These are phyloP conservation scores for Biscogniauxia marginata DNA, from an alignment of 2,329 filamentous ascomycete genomes.

Conservation along the genomic window DNA sequence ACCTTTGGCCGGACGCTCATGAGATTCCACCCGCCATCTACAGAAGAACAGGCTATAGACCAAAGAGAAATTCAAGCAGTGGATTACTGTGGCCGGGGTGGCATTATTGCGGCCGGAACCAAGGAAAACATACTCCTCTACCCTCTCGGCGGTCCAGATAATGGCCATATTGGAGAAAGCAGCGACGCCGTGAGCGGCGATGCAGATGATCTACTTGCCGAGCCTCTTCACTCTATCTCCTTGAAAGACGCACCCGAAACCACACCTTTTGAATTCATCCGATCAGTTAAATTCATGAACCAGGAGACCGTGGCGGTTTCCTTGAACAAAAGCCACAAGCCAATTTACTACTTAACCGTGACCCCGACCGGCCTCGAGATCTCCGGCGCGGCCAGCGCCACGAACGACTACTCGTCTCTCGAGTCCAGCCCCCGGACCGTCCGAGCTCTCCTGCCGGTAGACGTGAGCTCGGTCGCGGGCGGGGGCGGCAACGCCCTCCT, in stretches of 20 bases:
- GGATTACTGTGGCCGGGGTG: slow-evolving; percentile 30
- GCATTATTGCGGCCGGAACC: slow-evolving; percentile 35
- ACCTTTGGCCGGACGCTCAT: slow-evolving; percentile 31
- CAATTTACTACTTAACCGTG: slow-evolving; percentile 46
- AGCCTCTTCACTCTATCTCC: slow-evolving; percentile 19
- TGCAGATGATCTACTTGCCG: slow-evolving; percentile 9
- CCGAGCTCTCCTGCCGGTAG: slow-evolving; percentile 47
- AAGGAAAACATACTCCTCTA: slow-evolving; percentile 37
- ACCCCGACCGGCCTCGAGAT: slow-evolving; percentile 45
- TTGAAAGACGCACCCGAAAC: slow-evolving; percentile 18
- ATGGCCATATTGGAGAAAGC: slow-evolving; percentile 2
- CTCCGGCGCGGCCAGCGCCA: slow-evolving; percentile 35
- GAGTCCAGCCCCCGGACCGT: slow-evolving; percentile 35
- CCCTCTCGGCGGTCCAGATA: slow-evolving; percentile 19
- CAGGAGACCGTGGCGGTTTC: slow-evolving; percentile 45
- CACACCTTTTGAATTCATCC: slow-evolving; percentile 28
- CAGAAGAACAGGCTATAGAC: slow-evolving; percentile 2
- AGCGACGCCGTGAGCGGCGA: too few relatives aligned
- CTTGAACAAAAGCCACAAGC: slow-evolving; percentile 40
- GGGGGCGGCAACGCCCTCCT: slow-evolving; percentile 44
- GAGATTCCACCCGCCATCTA: slow-evolving; percentile 17
- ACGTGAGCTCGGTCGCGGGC: slow-evolving; percentile 29
- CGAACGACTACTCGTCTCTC: slow-evolving; percentile 25
- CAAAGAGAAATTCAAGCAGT: slow-evolving; percentile 36
- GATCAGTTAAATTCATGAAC: slow-evolving; percentile 45